phyloP scores from a whole-genome alignment of 2,329 filamentous ascomycete species.

The Eutypella sp. region DNA sequence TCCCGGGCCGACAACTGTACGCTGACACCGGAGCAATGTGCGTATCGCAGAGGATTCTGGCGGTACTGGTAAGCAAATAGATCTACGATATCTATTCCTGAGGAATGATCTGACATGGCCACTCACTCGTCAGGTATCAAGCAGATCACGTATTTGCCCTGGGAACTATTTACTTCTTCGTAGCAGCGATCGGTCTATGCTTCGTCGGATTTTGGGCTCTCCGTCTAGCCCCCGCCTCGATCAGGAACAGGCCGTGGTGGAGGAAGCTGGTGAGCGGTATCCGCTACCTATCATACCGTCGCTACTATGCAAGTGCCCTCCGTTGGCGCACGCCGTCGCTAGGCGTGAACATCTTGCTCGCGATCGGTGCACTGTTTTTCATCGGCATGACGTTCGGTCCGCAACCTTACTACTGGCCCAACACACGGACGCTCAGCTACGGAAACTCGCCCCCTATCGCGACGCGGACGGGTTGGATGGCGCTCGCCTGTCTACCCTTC shows the following conservation, averaged over 20 bases:
- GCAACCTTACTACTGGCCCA: slow-evolving; percentile 52
- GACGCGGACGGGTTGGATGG: slow-evolving; percentile 47
- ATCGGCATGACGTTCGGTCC: slow-evolving; percentile 43
- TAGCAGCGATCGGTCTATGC: slow-evolving; percentile 43
- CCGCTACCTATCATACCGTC: slow-evolving; percentile 37
- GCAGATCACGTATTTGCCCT: slow-evolving; percentile 50
- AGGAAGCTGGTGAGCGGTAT: slow-evolving; percentile 28
- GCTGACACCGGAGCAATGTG: slow-evolving; percentile 38
- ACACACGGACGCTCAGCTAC: slow-evolving; percentile 31
- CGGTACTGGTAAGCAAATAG: slow-evolving; percentile 37
- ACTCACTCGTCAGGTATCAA: slow-evolving; percentile 37
- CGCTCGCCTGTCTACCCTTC: slow-evolving; percentile 47
- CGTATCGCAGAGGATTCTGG: slow-evolving; percentile 41
- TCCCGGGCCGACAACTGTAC: slow-evolving; percentile 29
- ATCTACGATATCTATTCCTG: neutral
- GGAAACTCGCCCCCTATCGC: slow-evolving; percentile 49
- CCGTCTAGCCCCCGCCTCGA: slow-evolving; percentile 21
- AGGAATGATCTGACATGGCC: slow-evolving; percentile 3
- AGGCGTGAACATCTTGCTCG: slow-evolving; percentile 36
- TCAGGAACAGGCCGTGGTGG: slow-evolving; percentile 25
- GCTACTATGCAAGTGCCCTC: slow-evolving; percentile 27
- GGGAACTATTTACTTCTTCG: slow-evolving; percentile 48
- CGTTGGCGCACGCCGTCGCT: slow-evolving; percentile 40
- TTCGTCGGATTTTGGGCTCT: slow-evolving; percentile 32
- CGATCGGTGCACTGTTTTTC: slow-evolving; percentile 40